phyloP scores from a whole-genome alignment of 257 asterid species.

The Scutellaria baicalensis region DNA sequence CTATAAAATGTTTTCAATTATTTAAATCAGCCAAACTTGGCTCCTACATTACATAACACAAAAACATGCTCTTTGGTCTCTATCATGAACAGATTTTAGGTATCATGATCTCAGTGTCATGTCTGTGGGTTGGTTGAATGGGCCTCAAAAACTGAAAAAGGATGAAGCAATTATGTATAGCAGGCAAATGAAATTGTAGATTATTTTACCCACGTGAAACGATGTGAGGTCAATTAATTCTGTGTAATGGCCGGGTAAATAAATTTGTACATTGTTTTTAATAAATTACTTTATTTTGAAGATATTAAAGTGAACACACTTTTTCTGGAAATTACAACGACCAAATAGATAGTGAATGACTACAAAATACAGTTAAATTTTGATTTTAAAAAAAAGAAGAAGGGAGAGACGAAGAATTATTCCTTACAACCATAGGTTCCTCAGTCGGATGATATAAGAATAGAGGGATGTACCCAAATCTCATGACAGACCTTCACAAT shows the following conservation, averaged over 20 bases:
- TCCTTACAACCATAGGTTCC: too few species aligned
- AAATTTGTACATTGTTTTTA: neutral
- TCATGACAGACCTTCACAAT: too few species aligned
- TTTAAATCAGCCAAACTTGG: neutral
- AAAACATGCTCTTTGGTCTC: neutral
- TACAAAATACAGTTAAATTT: too few species aligned
- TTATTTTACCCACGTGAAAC: neutral
- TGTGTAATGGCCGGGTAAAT: neutral
- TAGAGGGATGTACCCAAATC: too few species aligned
- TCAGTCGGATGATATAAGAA: too few species aligned
- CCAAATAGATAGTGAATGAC: too few species aligned
- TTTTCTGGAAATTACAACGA: too few species aligned
- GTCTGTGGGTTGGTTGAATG: too few species aligned
- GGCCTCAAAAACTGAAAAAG: neutral
- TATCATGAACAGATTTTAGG: constrained; percentile 4
- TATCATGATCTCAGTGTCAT: neutral
- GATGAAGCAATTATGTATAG: neutral
- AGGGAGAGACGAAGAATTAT: too few species aligned
- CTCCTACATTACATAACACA: neutral
- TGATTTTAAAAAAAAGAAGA: too few species aligned
- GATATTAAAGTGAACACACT: too few species aligned
- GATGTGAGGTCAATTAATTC: neutral
- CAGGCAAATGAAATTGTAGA: neutral
- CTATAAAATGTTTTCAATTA: neutral
- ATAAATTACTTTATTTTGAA: too few species aligned